Evolutionary conservation across 2,329 filamentous ascomycete species (phyloP), one percentile per base, ranked within the genome.

Genomic region (Rugonectria rugulosa): DNA sequence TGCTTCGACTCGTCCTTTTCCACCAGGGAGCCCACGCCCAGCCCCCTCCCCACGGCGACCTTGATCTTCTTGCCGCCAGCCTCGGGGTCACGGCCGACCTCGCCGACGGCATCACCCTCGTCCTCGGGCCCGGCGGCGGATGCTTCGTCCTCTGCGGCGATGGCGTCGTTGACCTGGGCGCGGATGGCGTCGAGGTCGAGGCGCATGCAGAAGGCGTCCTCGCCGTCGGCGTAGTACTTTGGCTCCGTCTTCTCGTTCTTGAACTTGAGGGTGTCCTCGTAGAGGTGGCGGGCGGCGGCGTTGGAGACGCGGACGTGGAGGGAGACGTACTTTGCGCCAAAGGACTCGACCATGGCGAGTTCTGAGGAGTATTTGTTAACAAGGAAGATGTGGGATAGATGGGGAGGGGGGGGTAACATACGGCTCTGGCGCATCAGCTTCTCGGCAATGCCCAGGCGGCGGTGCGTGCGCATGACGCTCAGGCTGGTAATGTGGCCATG

Each of bases 401-500:
- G n/a, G n/a, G n/a, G n/a, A n/a, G n/a, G n/a, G n/a, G n/a, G n/a
- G n/a, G n/a, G n/a, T n/a, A n/a, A 86, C 90, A 49, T 82, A 96
- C 92, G 94, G 68, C 89, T 92, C 81, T 98, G 95, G 46, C 93
- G 82, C 95, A 99, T 99, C 66, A 99, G 79, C 80, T 97, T 96
- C 83, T 99, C 95, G 7, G 95, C 95, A 64, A 99, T 90, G 0
- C 95, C 95, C 56, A 99, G 75, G 50, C 94, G 79, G 56, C 95
- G 81, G 77, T 99, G 95, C 64, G 95, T 99, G 63, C 95, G 83
- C 95, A 98, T 99, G 37, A 99, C 95, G 70, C 88, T 93, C 70
- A 99, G 76, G 66, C 89, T 93, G 40, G 95, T 99, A 71, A 99
- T 98, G 79, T 99, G 95, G 14, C 95, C 95, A 77, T 98, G 95